Percentiles rank a stretch among this genome's conserved stretches.
These are phyloP conservation scores for Hyparrhenia diplandra DNA, from an alignment of 176 grass and related monocot species.

Conservation along the genomic window DNA sequence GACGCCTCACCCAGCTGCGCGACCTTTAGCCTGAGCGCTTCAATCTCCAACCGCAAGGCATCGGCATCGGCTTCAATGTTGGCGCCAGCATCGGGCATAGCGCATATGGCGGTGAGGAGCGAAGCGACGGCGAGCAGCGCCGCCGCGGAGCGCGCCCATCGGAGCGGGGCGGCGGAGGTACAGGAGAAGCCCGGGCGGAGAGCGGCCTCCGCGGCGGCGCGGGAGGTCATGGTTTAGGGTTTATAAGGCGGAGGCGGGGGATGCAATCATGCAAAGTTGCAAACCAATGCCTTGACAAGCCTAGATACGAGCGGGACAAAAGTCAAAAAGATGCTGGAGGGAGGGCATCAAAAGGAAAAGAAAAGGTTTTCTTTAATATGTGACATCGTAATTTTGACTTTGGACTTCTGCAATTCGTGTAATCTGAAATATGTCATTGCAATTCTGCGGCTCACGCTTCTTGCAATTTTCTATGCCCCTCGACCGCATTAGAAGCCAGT, in stretches of 20 bases:
- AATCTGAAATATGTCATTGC: no score
- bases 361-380: no score
- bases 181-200: background rate
- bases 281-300: no score
- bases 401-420: no score
- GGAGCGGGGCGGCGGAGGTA: background rate
- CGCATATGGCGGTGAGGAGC: slow-evolving; percentile 43
- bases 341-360: no score
- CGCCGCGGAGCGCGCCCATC: slow-evolving; percentile 3
- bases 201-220: slow-evolving; percentile 7
- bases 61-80: background rate
- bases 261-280: background rate
- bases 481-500: no score
- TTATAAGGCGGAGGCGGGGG: slow-evolving; percentile 8
- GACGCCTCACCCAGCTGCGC: slow-evolving; percentile 50
- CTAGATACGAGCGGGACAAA: no score
- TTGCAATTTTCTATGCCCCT: no score
- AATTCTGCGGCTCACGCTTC: no score
- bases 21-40: slow-evolving; percentile 54
- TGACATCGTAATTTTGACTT: no score
- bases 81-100: slow-evolving; percentile 14
- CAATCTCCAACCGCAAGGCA: slow-evolving; percentile 44
- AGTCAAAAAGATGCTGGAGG: no score
- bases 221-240: slow-evolving; percentile 47
- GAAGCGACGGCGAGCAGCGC: slow-evolving; percentile 27